phyloP scores from a whole-genome alignment of 495 filamentous ascomycete species.

The Baudoinia panamericana region DNA sequence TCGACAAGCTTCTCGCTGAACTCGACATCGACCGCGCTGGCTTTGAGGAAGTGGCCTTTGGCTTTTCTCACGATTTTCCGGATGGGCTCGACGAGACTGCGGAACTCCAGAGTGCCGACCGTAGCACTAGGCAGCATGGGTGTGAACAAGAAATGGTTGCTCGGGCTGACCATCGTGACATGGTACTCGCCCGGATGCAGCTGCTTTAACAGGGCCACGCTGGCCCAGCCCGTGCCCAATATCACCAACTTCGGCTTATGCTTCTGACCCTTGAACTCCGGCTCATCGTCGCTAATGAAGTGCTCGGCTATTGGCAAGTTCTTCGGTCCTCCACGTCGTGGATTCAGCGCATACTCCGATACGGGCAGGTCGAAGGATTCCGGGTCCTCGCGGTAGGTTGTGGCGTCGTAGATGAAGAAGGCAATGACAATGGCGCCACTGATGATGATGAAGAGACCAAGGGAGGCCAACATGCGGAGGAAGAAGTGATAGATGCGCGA shows the following conservation, averaged over 20 bases:
- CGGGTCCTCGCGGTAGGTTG: conserved; percentile 63
- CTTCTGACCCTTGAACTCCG: conserved; percentile 52
- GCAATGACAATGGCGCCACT: conserved; percentile 46
- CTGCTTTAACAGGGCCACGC: conserved; percentile 80
- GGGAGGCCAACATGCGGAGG: conserved; percentile 40
- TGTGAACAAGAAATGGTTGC: conserved; percentile 95
- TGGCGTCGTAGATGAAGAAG: conserved; percentile 92
- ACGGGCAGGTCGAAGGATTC: conserved; percentile 61
- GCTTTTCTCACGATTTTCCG: conserved; percentile 65
- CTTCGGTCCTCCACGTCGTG: conserved; percentile 80
- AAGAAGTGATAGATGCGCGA: conserved; percentile 30
- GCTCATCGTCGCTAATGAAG: conserved; percentile 77
- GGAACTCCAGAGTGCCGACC: conserved; percentile 83
- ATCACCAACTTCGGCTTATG: conserved; percentile 87
- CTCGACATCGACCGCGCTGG: conserved; percentile 71
- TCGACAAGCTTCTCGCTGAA: conserved; percentile 87
- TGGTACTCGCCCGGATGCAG: conserved; percentile 84
- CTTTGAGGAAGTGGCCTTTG: conserved; percentile 81
- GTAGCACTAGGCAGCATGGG: conserved; percentile 96
- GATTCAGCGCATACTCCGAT: conserved; percentile 66
- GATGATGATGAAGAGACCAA: conserved; percentile 46
- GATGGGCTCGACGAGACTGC: conserved; percentile 86
- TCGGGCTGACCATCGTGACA: conserved; percentile 83
- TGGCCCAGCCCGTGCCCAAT: conserved; percentile 90
- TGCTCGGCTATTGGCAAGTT: conserved; percentile 85